phyloP scores from a whole-genome alignment of 805 yeast genomes.

The Metschnikowia anglica region DNA sequence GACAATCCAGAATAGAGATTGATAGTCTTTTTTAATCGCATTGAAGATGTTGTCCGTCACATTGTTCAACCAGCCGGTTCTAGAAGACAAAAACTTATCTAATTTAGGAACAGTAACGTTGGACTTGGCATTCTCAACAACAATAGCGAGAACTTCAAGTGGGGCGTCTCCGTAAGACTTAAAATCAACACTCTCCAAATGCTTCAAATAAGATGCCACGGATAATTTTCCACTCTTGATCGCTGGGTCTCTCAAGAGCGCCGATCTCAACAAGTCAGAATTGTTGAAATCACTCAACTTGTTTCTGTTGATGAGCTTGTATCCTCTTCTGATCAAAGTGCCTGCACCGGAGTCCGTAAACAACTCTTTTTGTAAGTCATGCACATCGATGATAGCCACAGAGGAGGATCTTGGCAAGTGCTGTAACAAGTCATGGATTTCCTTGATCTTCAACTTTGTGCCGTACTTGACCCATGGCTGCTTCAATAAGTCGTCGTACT shows the following conservation, averaged over 20 bases:
- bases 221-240: constrained; percentile 67
- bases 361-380: constrained; percentile 93
- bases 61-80: constrained; percentile 95
- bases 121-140: constrained; percentile 46
- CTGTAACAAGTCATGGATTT: constrained; percentile 90
- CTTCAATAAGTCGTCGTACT: constrained; percentile 84
- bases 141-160: constrained; percentile 88
- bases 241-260: constrained; percentile 73
- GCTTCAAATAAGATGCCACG: constrained; percentile 78
- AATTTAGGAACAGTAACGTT: constrained; percentile 54
- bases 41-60: constrained; percentile 93
- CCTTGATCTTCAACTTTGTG: constrained; percentile 93
- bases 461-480: constrained; percentile 99
- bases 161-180: constrained; percentile 94
- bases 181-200: constrained; percentile 60
- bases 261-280: constrained; percentile 74
- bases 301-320: constrained; percentile 73
- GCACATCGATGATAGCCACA: constrained; percentile 94
- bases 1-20: constrained; percentile 81
- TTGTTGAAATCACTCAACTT: constrained; percentile 66
- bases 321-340: constrained; percentile 95
- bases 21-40: constrained; percentile 72
- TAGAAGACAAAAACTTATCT: constrained; percentile 83
- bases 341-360: constrained; percentile 99
- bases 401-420: constrained; percentile 95